A percentile compares a stretch with the other conserved stretches of the same genome.
Conservation (phyloP, 2,329 filamentous ascomycete species). For the Pyrenophora teres region DNA sequence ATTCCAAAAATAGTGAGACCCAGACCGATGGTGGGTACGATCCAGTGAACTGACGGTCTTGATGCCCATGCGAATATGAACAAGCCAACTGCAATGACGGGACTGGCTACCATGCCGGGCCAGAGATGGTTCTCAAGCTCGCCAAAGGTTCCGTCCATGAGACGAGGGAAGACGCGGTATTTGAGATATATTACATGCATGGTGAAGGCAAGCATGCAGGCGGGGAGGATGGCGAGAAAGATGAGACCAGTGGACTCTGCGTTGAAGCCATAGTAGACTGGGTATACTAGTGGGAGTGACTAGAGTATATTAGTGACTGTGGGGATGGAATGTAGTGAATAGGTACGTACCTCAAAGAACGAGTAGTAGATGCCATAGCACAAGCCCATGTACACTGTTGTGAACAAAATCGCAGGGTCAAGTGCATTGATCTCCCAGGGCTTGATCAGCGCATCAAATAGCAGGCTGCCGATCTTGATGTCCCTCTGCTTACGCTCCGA, state of each 20-base stretch:
- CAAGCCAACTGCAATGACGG: conserved; percentile 65
- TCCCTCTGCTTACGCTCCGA: conserved; percentile 69
- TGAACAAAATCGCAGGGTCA: conserved; percentile 81
- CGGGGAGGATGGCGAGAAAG: conserved; percentile 79
- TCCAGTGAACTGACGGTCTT: conserved; percentile 63
- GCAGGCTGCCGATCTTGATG: conserved; percentile 42
- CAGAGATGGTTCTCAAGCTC: conserved; percentile 73
- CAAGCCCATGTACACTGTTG: conserved; percentile 82
- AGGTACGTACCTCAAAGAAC: conserved; percentile 65
- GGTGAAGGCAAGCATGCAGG: conserved; percentile 67
- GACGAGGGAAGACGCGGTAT: conserved; percentile 69
- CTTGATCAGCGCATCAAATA: conserved; percentile 64
- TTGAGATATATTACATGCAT: conserved; percentile 74
- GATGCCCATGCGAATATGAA: conserved; percentile 69
- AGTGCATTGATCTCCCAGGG: conserved; percentile 82
- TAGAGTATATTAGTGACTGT: conserved; percentile 3
- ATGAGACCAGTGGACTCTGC: conserved; percentile 76
- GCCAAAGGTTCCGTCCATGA: conserved; percentile 68
- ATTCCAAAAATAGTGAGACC: conserved; percentile 52
- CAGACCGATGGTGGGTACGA: conserved; percentile 60
- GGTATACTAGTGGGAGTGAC: conserved; percentile 66
- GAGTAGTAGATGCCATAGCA: conserved; percentile 75
- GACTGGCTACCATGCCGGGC: conserved; percentile 62
- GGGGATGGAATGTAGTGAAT: background rate
- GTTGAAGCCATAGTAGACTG: conserved; percentile 75